Percentiles rank a stretch among this genome's conserved stretches.
Conservation (phyloP, 108 stramenopile species). For the Epithemia pelagica region DNA sequence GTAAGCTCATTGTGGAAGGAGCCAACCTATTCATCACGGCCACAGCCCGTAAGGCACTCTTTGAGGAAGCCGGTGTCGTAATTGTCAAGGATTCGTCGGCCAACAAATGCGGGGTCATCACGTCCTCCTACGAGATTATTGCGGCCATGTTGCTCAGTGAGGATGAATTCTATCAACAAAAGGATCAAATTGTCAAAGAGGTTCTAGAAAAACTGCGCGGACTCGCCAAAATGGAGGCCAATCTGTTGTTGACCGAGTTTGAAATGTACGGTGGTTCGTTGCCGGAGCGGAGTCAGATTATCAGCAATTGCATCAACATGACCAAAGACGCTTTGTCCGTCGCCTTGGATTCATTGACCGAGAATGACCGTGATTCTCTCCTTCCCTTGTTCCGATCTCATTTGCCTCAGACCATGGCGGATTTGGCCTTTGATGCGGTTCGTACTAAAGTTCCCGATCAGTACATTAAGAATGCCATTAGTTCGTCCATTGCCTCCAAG, state of each 20-base stretch:
- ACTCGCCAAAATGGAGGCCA: constrained; percentile 86
- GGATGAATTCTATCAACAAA: constrained; percentile 90
- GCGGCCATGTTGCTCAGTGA: constrained; percentile 91
- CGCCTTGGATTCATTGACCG: constrained; percentile 64
- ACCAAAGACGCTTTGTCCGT: constrained; percentile 89
- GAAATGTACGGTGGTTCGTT: constrained; percentile 69
- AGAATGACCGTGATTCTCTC: constrained; percentile 60
- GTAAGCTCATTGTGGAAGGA: constrained; percentile 93
- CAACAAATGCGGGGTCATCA: constrained; percentile 98
- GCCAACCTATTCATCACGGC: constrained; percentile 93
- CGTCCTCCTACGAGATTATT: constrained; percentile 92
- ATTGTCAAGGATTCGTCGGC: constrained; percentile 99
- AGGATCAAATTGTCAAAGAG: constrained; percentile 87
- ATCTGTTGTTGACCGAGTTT: constrained; percentile 95
- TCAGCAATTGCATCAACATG: constrained; percentile 84
- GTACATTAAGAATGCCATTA: constrained; percentile 92
- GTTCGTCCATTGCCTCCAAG: constrained; percentile 86
- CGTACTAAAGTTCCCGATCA: constrained; percentile 73
- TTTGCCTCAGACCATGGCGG: constrained; percentile 86
- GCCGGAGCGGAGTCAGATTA: constrained; percentile 81
- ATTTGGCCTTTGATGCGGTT: constrained; percentile 75
- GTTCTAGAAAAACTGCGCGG: constrained; percentile 84
- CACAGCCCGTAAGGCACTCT: constrained; percentile 88
- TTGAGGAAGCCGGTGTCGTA: constrained; percentile 87
- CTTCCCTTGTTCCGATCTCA: constrained; percentile 79